Evolutionary conservation across 345 rosid genomes (phyloP).

Genomic region (Psidium guajava): DNA sequence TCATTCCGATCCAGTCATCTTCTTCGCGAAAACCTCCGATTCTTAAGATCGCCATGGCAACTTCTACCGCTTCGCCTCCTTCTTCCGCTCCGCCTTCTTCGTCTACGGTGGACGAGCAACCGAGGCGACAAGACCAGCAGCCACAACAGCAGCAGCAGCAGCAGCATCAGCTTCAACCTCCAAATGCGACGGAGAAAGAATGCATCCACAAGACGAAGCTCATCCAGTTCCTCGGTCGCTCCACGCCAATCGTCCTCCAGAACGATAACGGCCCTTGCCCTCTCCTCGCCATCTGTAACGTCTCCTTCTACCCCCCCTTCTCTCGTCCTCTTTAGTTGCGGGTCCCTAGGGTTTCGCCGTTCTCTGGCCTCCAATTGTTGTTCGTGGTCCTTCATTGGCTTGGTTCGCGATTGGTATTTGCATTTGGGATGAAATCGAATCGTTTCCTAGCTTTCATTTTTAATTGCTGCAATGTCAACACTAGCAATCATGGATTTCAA

Average conservation of each 20-base stretch:
- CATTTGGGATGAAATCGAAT: neutral
- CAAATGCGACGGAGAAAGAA: constrained; percentile 23
- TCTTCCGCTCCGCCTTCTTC: neutral
- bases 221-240: constrained; percentile 74
- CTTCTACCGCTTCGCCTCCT: neutral
- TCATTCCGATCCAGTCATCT: neutral
- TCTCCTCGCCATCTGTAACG: constrained; percentile 85
- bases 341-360: neutral
- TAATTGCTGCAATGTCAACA: neutral
- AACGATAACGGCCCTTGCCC: constrained; percentile 99
- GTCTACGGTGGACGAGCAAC: neutral
- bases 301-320: neutral
- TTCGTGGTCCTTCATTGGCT: neutral
- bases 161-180: constrained; percentile 10
- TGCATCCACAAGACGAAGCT: constrained; percentile 64
- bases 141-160: constrained; percentile 20
- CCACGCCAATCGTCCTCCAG: constrained; percentile 84
- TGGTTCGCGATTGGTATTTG: neutral
- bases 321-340: constrained; percentile 13
- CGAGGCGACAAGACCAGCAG: neutral
- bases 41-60: neutral
- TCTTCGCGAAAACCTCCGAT: neutral
- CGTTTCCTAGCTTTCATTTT: neutral
- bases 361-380: neutral
- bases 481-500: neutral